A percentile compares a stretch with the other conserved stretches of the same genome.
Evolutionary conservation across 129 eudicot species (phyloP).

Genomic region (Daucus carota): DNA sequence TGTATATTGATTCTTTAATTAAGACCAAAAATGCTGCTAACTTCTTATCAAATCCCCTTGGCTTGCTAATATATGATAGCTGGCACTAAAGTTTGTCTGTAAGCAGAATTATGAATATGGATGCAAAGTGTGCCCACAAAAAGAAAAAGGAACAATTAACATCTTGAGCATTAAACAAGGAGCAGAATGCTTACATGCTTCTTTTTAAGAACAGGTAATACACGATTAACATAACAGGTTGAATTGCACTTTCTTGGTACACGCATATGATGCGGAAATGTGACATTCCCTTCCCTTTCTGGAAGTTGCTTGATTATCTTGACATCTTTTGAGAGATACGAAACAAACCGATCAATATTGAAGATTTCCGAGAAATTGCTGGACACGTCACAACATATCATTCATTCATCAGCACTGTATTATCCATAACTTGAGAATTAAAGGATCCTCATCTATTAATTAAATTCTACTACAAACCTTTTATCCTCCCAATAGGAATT

Average conservation of each 20-base stretch:
- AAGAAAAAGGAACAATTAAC: not conserved
- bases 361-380: conserved; percentile 71
- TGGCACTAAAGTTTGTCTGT: not conserved
- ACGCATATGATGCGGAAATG: conserved; percentile 38
- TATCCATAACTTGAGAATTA: not conserved
- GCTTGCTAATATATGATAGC: not conserved
- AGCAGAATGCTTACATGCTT: conserved; percentile 38
- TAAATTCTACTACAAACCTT: conserved; percentile 33
- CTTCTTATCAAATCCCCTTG: not conserved
- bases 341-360: conserved; percentile 56
- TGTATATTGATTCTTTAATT: no score
- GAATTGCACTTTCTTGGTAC: conserved; percentile 70
- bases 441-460: not conserved
- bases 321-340: conserved; percentile 53
- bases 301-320: conserved; percentile 53
- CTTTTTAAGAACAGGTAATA: conserved; percentile 51
- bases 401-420: not conserved
- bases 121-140: not conserved
- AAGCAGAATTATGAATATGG: not conserved
- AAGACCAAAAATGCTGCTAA: no score
- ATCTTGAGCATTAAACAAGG: not conserved
- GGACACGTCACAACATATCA: conserved; percentile 26
- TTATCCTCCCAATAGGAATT: conserved; percentile 71
- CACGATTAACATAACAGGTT: conserved; percentile 43
- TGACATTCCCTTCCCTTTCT: conserved; percentile 25